Base-by-base conservation (phyloP, 163 green algal genomes). In the Botryococcus braunii region DNA sequence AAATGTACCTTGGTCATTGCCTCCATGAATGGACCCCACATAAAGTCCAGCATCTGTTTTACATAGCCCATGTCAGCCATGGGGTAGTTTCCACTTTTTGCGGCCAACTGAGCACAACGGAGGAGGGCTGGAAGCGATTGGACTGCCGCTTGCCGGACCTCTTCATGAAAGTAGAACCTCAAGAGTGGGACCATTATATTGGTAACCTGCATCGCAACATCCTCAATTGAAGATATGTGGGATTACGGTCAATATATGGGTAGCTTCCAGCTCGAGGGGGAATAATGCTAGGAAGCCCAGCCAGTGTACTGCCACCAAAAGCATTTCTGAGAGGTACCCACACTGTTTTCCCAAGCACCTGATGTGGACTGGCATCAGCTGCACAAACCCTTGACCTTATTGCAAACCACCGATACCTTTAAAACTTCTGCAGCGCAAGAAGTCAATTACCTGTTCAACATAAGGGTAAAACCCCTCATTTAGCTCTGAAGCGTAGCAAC, bases 141-240 rank as follows among this genome's bases (percentile, higher is more conserved):
- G 23, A 82, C 82, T 5, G 81, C 87, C 21, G 80, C 79, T 4
- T 77, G 69, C 1, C 92, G 76, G 63, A 98, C 93, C 46, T 98
- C 93, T 73, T 99, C 93, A 62, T 96, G 89, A 76, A 98, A 96
- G 77, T 95, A 97, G 67, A 97, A 98, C 63, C 86, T 90, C 37
- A 96, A 81, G 62, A 98, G 83, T 0, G 92, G 91, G 37, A 98
- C 85, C 85, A 97, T 95, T 56, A 96, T 84, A 31, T 88, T 61
- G 11, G 86, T 81, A 2, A 96, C 88, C 74, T 89, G 73, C 59
- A 68, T 31, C 25, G n/a, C n/a, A n/a, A 27, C 17, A n/a, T 61
- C 21, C 11, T 25, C n/a, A n/a, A n/a, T n/a, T n/a, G n/a, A n/a
- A n/a, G n/a, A n/a, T n/a, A n/a, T n/a, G n/a, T n/a, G n/a, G n/a